Evolutionary conservation across 2,329 filamentous ascomycete species (phyloP).

Genomic region (Nakataea oryzae): DNA sequence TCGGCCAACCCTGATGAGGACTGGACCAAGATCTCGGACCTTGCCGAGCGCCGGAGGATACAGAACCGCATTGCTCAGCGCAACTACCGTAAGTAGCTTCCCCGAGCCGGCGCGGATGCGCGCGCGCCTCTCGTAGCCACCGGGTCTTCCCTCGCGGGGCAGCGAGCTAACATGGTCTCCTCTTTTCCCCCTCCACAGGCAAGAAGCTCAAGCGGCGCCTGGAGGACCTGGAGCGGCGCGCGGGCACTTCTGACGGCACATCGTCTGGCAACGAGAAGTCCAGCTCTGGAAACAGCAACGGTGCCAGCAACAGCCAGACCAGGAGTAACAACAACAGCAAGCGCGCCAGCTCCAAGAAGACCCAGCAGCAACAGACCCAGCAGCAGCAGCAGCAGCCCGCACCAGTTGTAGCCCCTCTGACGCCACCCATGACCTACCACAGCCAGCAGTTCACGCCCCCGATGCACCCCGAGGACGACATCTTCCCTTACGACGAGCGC

Average conservation of each 20-base stretch:
- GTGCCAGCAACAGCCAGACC: conserved; percentile 36
- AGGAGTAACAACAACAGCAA: conserved; percentile 11
- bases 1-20: conserved; percentile 95
- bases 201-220: conserved; percentile 89
- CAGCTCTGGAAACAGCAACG: conserved; percentile 22
- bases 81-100: conserved; percentile 66
- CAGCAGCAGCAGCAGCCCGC: conserved; percentile 14
- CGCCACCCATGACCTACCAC: conserved; percentile 25
- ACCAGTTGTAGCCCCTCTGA: conserved; percentile 21
- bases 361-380: conserved; percentile 14
- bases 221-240: conserved; percentile 74
- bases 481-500: conserved; percentile 58
- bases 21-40: conserved; percentile 98
- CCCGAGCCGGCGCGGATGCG: neutral
- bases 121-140: neutral
- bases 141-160: neutral
- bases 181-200: conserved; percentile 36
- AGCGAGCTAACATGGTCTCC: conserved; percentile 1
- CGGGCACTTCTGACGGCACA: conserved; percentile 33
- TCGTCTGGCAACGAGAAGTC: conserved; percentile 18
- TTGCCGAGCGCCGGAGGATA: conserved; percentile 86
- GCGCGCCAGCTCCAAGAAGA: conserved; percentile 37
- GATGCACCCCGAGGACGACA: conserved; percentile 52
- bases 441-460: conserved; percentile 50
- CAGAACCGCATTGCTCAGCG: conserved; percentile 97